Evolutionary conservation across 495 filamentous ascomycete species (phyloP), one percentile per base, ranked within the genome.

Genomic region (Staphylotrichum tortipilum): DNA sequence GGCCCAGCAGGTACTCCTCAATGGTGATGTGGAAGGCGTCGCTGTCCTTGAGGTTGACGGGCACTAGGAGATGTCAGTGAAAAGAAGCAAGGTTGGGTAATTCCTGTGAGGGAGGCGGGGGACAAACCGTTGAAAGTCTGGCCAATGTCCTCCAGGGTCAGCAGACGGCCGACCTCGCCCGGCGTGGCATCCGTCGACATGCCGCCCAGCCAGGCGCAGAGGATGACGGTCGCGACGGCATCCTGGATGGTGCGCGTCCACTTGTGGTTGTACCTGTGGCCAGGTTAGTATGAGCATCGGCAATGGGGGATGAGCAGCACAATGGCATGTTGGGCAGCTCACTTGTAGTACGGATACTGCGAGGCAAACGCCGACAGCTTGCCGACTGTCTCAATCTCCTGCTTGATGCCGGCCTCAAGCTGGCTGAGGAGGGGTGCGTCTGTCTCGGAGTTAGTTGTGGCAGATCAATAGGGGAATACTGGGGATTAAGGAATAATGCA

Each of bases 1-100:
- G 73, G 7, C 85, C 82, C 37, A 89, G 83, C 3, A 98, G 81
- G 66, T 98, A 98, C 64, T 98, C 92, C 68, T 98, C 92, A 60
- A 95, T 89, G 24, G 89, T 91, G 50, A 98, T 71, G 63, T 97
- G 92, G 77, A 98, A 98, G 22, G 81, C 77, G 66, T 97, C 94
- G 53, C 77, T 65, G 52, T 87, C 85, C 67, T 94, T 95, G 54
- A 96, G 78, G 62, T 95, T 96, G 56, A 94, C 83, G 19, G 92
- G 94, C n/a, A 97, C 92, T 95, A 53, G 14, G 29, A 11, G 15
- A 34, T 18, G 11, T 42, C 23, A 33, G 39, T 55, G 4, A 49
- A 40, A n/a, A n/a, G n/a, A n/a, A n/a, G n/a, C n/a, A n/a, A 35
- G 9, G 30, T 23, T 8, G 22, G 23, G 9, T 2, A n/a, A 4